A percentile compares a stretch with the other conserved stretches of the same genome.
Conservation (phyloP, 805 yeast genomes). For the Yamadazyma sp. region DNA sequence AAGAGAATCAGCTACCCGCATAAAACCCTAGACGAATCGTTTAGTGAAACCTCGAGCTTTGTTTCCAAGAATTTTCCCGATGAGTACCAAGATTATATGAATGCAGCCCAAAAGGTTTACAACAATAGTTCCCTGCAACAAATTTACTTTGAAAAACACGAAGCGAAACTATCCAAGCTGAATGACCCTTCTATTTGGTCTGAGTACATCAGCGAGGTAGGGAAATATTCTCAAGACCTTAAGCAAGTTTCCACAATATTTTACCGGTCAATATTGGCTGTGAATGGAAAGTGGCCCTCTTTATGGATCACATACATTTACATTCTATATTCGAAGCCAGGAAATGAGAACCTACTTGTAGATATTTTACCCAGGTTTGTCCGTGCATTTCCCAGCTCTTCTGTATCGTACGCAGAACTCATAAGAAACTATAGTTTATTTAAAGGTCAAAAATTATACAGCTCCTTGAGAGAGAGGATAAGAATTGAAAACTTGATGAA, state of each 20-base stretch:
- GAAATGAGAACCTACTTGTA: slow-evolving; percentile 11
- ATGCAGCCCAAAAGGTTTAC: slow-evolving; percentile 32
- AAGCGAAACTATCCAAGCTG: slow-evolving; percentile 21
- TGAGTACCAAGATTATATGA: slow-evolving; percentile 37
- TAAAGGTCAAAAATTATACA: slow-evolving; percentile 1
- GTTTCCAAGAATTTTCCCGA: slow-evolving; percentile 28
- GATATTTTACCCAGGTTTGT: slow-evolving; percentile 22
- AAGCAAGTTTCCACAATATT: slow-evolving; percentile 23
- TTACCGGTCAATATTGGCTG: slow-evolving; percentile 26
- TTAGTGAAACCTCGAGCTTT: slow-evolving; percentile 39
- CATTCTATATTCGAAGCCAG: slow-evolving; percentile 22
- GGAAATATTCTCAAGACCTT: slow-evolving; percentile 18
- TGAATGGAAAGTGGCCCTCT: slow-evolving; percentile 17
- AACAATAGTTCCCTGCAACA: slow-evolving; percentile 26
- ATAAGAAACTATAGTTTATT: slow-evolving; percentile 16
- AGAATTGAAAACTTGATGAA: slow-evolving; percentile 16
- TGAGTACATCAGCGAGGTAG: slow-evolving; percentile 30
- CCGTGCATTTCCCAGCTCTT: slow-evolving; percentile 23
- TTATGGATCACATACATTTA: slow-evolving; percentile 32
- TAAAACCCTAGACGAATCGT: slow-evolving; percentile 38
- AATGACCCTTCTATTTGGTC: slow-evolving; percentile 27
- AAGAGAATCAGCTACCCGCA: slow-evolving; percentile 44
- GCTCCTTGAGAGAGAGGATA: not conserved
- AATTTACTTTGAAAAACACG: slow-evolving; percentile 37
- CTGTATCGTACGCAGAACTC: slow-evolving; percentile 27